Conservation (phyloP, 2,329 filamentous ascomycete genomes). For the Pseudopithomyces maydicus region DNA sequence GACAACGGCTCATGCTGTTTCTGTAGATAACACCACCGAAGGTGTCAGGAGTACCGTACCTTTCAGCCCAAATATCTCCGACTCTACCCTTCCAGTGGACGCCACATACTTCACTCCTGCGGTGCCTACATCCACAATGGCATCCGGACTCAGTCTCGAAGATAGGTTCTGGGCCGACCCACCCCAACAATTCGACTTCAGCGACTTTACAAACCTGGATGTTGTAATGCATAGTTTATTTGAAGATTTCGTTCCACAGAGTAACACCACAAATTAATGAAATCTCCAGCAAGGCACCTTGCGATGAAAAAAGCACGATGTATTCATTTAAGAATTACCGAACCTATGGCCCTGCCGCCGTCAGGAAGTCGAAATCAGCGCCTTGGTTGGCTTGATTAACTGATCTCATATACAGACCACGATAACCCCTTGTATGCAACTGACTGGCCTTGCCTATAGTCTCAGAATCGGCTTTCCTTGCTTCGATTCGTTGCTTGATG, state of each 20-base stretch:
- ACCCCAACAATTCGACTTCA: not conserved
- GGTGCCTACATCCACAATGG: not conserved
- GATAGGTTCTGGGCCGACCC: not conserved
- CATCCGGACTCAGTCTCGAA: not conserved
- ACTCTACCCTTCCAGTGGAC: not conserved
- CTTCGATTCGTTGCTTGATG: slow-evolving; percentile 41
- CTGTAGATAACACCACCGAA: no score
- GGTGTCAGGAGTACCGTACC: not conserved
- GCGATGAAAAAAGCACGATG: not conserved
- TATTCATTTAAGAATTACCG: not conserved
- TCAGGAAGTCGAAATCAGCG: slow-evolving; percentile 66
- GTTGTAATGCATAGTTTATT: slow-evolving; percentile 12
- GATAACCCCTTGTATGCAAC: slow-evolving; percentile 56
- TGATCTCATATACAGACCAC: slow-evolving; percentile 62
- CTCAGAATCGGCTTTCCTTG: slow-evolving; percentile 32
- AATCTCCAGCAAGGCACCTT: not conserved
- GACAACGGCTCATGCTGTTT: not conserved
- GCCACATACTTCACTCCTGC: not conserved
- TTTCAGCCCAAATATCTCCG: not conserved
- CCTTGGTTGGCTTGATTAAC: slow-evolving; percentile 66
- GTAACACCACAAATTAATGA: not conserved
- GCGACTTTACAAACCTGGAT: slow-evolving; percentile 6
- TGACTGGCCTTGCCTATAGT: slow-evolving; percentile 29
- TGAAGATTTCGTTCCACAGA: slow-evolving; percentile 12
- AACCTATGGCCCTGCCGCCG: slow-evolving; percentile 17